phyloP scores from a whole-genome alignment of 352 stramenopile genomes.

The Thalassiosira mediterranea region DNA sequence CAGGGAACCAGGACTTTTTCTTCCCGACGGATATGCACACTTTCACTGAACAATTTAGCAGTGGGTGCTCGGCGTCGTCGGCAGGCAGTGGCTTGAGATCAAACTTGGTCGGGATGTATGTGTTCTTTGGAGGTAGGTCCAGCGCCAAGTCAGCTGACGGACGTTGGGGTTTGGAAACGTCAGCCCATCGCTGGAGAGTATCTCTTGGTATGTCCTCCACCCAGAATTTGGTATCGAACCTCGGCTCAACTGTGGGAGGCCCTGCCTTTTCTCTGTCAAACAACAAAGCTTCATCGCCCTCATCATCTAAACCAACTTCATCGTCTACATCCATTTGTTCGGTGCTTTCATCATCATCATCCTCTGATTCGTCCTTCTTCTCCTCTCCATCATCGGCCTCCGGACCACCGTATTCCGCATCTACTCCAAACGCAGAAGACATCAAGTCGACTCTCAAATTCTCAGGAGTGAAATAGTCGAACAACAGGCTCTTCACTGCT shows the following conservation, averaged over 20 bases:
- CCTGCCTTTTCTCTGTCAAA: constrained; percentile 43
- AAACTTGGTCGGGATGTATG: constrained; percentile 75
- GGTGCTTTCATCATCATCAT: constrained; percentile 11
- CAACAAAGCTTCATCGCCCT: constrained; percentile 12
- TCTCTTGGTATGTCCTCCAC: constrained; percentile 47
- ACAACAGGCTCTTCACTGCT: constrained; percentile 55
- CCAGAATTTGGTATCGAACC: constrained; percentile 82
- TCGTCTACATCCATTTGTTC: constrained; percentile 24
- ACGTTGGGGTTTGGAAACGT: constrained; percentile 41
- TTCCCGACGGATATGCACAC: constrained; percentile 69
- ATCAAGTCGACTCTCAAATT: constrained; percentile 80
- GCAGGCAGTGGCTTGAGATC: constrained; percentile 67
- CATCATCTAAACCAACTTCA: constrained; percentile 11
- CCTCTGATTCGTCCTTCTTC: constrained; percentile 17
- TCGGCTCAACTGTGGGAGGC: constrained; percentile 59
- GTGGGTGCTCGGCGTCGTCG: constrained; percentile 70
- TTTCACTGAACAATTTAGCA: constrained; percentile 77
- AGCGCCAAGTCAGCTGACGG: constrained; percentile 53
- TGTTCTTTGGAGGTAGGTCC: constrained; percentile 67
- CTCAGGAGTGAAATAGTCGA: constrained; percentile 67
- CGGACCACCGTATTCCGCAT: constrained; percentile 37
- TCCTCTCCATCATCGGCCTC: constrained; percentile 22
- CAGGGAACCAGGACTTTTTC: constrained; percentile 77
- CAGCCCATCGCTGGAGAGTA: constrained; percentile 52
- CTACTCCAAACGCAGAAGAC: constrained; percentile 68